Evolutionary conservation across 1,284 basidiomycete genomes (phyloP).

Genomic region (Austroboletus niveus): DNA sequence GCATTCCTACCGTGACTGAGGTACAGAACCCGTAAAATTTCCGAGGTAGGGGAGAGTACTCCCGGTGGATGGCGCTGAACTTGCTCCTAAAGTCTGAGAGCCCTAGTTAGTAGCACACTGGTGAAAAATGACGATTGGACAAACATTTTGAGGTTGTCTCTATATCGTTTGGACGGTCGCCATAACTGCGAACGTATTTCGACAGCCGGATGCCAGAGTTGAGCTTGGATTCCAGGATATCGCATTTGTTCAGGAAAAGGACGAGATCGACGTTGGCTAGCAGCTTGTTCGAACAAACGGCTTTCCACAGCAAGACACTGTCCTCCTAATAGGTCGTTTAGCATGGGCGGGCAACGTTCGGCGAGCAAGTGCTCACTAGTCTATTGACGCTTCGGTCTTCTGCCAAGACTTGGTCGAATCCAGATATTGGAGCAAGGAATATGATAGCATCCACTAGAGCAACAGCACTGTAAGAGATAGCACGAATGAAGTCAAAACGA

Average conservation of each 20-base stretch:
- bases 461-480: conserved; percentile 2
- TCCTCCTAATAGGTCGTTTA: conserved; percentile 54
- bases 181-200: conserved; percentile 73
- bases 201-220: conserved; percentile 56
- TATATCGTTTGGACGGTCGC: conserved; percentile 68
- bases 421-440: conserved; percentile 77
- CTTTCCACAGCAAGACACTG: conserved; percentile 77
- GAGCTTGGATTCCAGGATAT: conserved; percentile 68
- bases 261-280: conserved; percentile 71
- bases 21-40: conserved; percentile 81
- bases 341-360: neutral
- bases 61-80: conserved; percentile 74
- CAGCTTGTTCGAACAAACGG: conserved; percentile 71
- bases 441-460: conserved; percentile 68
- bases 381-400: conserved; percentile 73
- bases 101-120: neutral
- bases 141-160: conserved; percentile 70
- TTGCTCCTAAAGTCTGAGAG: conserved; percentile 66
- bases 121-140: conserved; percentile 13
- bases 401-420: conserved; percentile 72
- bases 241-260: conserved; percentile 80
- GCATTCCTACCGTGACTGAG: conserved; percentile 58
- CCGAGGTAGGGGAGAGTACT: conserved; percentile 70
- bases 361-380: conserved; percentile 41
- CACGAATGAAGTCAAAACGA: conserved; percentile 1